These are phyloP conservation scores for Proliferodiscus dingleyae DNA, from an alignment of 2,329 filamentous ascomycete species.

Conservation along the genomic window DNA sequence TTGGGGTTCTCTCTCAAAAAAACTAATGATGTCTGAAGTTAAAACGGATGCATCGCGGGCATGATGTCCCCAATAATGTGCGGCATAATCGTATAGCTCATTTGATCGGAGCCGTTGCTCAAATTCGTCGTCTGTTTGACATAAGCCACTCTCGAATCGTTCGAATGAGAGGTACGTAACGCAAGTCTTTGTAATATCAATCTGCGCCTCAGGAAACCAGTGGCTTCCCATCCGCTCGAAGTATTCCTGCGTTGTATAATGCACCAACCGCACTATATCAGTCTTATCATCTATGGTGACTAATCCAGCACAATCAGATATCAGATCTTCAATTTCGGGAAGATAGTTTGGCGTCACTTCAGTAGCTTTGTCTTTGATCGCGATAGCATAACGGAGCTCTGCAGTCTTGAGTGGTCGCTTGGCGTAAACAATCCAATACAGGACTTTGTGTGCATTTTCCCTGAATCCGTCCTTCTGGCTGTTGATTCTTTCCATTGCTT, in stretches of 20 bases:
- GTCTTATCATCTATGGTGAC: conserved; percentile 27
- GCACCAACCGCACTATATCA: conserved; percentile 24
- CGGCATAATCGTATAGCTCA: conserved; percentile 31
- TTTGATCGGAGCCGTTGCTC: conserved; percentile 21
- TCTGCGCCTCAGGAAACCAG: conserved; percentile 16
- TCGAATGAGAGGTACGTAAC: conserved; percentile 29
- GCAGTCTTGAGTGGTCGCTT: conserved; percentile 30
- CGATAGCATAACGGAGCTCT: conserved; percentile 42
- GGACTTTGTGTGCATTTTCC: conserved; percentile 33
- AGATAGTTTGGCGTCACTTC: conserved; percentile 35
- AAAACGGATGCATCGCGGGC: conserved; percentile 19
- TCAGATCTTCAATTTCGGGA: conserved; percentile 19
- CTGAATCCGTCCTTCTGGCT: conserved; percentile 30
- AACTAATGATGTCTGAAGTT: background rate
- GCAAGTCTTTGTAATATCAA: conserved; percentile 21
- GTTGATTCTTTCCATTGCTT: conserved; percentile 40
- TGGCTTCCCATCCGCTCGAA: conserved; percentile 14
- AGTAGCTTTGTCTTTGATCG: conserved; percentile 27
- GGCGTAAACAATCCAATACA: conserved; percentile 37
- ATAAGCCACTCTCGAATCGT: conserved; percentile 21
- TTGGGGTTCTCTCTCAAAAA: conserved; percentile 9
- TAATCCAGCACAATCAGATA: conserved; percentile 26
- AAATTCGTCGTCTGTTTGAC: conserved; percentile 20
- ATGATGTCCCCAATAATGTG: conserved; percentile 33
- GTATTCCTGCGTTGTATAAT: conserved; percentile 31